Percentiles rank a stretch among this genome's conserved stretches.
phyloP scores from a whole-genome alignment of 2,329 filamentous ascomycete genomes.

The Sporothrix phasma region DNA sequence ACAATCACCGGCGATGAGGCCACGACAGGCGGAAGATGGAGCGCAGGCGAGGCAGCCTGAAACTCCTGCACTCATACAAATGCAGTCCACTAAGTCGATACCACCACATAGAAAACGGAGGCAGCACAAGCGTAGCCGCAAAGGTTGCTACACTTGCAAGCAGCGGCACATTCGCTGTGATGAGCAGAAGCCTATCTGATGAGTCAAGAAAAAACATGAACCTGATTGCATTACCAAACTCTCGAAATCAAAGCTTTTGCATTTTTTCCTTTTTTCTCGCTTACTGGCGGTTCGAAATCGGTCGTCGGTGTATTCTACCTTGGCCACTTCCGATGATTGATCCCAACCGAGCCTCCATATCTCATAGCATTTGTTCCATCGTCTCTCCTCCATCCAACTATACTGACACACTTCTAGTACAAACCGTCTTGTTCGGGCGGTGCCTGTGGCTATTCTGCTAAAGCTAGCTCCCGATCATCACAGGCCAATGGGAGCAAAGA shows the following conservation, averaged over 20 bases:
- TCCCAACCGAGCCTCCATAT: too few relatives aligned
- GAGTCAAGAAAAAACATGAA: not conserved
- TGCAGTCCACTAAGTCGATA: not conserved
- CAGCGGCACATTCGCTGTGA: conserved; percentile 12
- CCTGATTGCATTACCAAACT: too few relatives aligned
- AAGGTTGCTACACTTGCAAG: conserved; percentile 12
- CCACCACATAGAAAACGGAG: not conserved
- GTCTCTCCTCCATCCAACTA: not conserved
- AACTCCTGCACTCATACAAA: not conserved
- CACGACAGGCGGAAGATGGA: not conserved
- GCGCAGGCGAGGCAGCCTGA: not conserved
- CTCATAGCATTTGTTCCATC: not conserved
- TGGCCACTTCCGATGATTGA: too few relatives aligned
- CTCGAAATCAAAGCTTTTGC: too few relatives aligned
- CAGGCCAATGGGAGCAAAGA: not conserved
- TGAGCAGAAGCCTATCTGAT: conserved; percentile 10
- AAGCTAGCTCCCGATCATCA: not conserved
- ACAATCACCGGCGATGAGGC: not conserved
- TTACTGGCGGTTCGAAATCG: too few relatives aligned
- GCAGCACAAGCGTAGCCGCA: conserved; percentile 11
- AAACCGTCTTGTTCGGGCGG: conserved; percentile 11
- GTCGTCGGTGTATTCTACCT: too few relatives aligned
- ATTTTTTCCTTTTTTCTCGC: too few relatives aligned
- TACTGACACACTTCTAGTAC: not conserved
- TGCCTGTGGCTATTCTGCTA: conserved; percentile 1